Evolutionary conservation across 2,329 filamentous ascomycete genomes (phyloP).

Genomic region (Bertia moriformis): DNA sequence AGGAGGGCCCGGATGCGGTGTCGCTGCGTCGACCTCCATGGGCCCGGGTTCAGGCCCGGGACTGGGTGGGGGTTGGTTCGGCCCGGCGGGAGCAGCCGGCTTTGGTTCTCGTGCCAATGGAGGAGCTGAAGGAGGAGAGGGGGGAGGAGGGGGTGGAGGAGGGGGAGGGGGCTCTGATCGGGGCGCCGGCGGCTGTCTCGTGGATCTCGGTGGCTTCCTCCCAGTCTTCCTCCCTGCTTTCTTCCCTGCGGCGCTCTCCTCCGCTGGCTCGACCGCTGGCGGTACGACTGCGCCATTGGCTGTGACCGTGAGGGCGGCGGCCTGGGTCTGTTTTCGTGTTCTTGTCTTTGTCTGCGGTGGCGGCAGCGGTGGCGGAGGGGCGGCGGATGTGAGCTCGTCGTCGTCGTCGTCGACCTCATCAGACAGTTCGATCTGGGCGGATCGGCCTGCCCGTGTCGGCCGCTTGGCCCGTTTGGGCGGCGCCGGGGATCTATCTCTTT

Average conservation of each 20-base stretch:
- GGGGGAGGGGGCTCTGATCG: conserved; percentile 5
- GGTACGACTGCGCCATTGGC: not conserved
- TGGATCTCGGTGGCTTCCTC: not conserved
- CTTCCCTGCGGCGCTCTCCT: not conserved
- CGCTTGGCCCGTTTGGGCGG: no score
- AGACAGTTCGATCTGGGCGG: not conserved
- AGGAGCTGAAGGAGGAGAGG: no score
- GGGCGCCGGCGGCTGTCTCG: no score
- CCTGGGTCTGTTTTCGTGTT: not conserved
- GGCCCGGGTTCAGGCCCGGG: conserved; percentile 9
- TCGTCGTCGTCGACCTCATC: not conserved
- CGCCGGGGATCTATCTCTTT: no score
- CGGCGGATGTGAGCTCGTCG: no score
- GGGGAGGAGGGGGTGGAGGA: conserved; percentile 3
- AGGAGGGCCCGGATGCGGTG: conserved; percentile 4
- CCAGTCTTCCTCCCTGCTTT: not conserved
- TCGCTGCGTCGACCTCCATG: conserved; percentile 9
- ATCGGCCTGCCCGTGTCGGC: no score
- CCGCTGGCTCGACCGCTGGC: not conserved
- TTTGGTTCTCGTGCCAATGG: conserved; percentile 3
- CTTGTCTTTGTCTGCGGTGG: not conserved
- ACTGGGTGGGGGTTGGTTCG: no score
- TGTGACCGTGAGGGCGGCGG: not conserved
- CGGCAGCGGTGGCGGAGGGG: no score
- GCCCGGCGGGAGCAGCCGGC: conserved; percentile 1